Evolutionary conservation across 352 stramenopile species (phyloP), one percentile per base, ranked within the genome.

Genomic region (Blastocystis sp.): DNA sequence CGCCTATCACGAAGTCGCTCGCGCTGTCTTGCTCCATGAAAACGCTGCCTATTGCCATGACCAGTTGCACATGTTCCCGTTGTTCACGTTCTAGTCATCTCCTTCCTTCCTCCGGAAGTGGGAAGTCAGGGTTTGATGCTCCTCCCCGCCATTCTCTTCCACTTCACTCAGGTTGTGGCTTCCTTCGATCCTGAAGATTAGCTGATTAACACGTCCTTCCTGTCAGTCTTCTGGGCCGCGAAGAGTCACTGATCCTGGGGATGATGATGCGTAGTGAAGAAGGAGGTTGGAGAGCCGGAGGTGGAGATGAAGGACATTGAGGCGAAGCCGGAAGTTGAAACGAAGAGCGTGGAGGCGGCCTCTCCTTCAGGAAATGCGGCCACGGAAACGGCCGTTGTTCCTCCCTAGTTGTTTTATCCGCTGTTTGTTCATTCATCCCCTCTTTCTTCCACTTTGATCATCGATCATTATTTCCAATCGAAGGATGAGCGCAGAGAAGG

Each of bases 41-140:
- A 19, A 88, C 78, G 38, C 61, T 88, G 28, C 78, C 78, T 1
- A 88, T 88, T 42, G 78, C 64, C 28, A 79, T 88, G 68, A 88
- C 78, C 10, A 88, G 78, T 88, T 9, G 68, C 3, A 14, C 7
- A 69, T 59, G 10, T 62, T 10, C 19, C 1, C 52, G 2, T 2
- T 70, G 14, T 38, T 38, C 54, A 7, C 34, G 6, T 21, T n/a
- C 4, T 69, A 84, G 74, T 84, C 48, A 84, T 84, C 43, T 84
- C 74, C 2, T 84, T 84, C 45, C 45, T 69, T 1, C 74, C 74
- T n/a, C 19, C 38, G 3, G 60, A 63, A n/a, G 19, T 84, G 3
- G 74, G 74, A 7, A 84, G 74, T 48, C 74, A 84, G 57, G 74
- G 74, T 24, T 57, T 84, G 21, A 42, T 84, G 3, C 74, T 84